Conservation (phyloP, 441 rosid species). For the Capsella rubella region DNA sequence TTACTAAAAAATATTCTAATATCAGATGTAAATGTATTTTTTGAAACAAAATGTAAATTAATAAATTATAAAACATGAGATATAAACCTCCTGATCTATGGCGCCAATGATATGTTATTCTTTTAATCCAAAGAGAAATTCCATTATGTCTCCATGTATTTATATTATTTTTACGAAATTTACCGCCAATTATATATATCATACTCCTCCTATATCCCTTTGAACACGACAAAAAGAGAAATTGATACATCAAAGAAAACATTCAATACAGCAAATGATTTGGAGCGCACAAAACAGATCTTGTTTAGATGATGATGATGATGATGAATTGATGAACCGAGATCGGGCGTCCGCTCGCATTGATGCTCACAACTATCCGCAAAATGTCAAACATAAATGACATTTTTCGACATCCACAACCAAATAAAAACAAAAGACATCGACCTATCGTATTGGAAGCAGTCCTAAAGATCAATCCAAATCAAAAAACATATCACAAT, state of each 20-base stretch:
- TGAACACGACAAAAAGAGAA: neutral
- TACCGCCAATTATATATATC: neutral
- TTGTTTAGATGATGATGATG: neutral
- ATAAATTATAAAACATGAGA: neutral
- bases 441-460: conserved; percentile 14
- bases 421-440: neutral
- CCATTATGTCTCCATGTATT: neutral
- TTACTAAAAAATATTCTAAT: no score
- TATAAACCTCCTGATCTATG: neutral
- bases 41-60: neutral
- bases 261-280: neutral
- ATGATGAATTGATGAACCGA: neutral
- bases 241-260: neutral
- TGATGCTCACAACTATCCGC: neutral
- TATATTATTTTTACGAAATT: neutral
- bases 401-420: conserved; percentile 4
- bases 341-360: neutral
- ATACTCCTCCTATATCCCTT: neutral
- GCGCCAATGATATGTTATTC: neutral
- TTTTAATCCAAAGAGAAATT: neutral
- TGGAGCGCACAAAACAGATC: neutral
- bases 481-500: conserved; percentile 31
- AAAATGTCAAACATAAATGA: neutral
- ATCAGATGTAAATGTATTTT: neutral
- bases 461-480: neutral